Evolutionary conservation across 225 moss, liverwort and hornwort genomes (phyloP).

Genomic region (Polytrichum formosum): DNA sequence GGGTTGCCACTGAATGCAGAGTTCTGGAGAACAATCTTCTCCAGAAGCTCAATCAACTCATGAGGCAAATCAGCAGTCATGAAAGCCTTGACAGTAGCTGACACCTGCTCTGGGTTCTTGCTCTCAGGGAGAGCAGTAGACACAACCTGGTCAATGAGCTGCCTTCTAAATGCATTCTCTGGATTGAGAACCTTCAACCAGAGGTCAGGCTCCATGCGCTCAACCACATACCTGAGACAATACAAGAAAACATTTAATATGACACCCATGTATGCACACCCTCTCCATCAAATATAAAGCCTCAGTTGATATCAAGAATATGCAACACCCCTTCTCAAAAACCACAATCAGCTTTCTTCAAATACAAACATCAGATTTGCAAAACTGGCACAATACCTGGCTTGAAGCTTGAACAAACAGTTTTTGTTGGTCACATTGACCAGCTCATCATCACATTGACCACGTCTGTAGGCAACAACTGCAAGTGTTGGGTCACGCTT

Average conservation of each 20-base stretch:
- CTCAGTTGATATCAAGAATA: too few species aligned
- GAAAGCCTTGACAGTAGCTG: conserved; percentile 85
- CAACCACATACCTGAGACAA: conserved; percentile 62
- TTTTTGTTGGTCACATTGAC: conserved; percentile 84
- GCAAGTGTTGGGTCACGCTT: conserved; percentile 76
- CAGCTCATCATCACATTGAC: conserved; percentile 80
- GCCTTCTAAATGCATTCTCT: conserved; percentile 69
- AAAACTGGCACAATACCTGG: conserved; percentile 35
- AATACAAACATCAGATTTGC: neutral
- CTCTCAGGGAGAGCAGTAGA: conserved; percentile 81
- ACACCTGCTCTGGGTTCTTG: conserved; percentile 80
- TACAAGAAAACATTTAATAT: neutral
- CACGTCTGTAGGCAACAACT: conserved; percentile 77
- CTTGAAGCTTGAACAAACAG: conserved; percentile 77
- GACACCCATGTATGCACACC: neutral
- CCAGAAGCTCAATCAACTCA: conserved; percentile 76
- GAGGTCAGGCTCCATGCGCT: conserved; percentile 77
- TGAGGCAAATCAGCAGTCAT: conserved; percentile 88
- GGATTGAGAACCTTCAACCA: conserved; percentile 80
- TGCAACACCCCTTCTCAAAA: too few species aligned
- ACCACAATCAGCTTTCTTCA: too few species aligned
- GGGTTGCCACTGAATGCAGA: conserved; percentile 87
- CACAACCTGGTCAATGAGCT: conserved; percentile 86
- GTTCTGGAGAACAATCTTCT: conserved; percentile 80
- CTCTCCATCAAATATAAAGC: too few species aligned